A percentile compares a stretch with the other conserved stretches of the same genome.
Conservation (phyloP, 768 basidiomycete species). For the Pleurotus pulmonarius region DNA sequence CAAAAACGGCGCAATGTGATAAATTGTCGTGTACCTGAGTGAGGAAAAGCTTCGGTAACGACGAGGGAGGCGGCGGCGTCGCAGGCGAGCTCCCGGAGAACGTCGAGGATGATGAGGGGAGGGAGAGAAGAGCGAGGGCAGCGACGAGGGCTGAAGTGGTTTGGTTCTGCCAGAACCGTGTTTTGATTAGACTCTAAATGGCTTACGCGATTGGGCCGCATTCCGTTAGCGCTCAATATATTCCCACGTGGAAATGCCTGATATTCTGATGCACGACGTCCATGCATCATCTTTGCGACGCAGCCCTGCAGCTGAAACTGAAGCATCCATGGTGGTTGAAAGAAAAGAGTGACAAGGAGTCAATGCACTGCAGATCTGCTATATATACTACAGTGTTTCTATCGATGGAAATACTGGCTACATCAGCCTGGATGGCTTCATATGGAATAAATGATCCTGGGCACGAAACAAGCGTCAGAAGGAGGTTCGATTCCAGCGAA, state of each 20-base stretch:
- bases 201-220: background rate
- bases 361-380: background rate
- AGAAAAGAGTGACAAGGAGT: background rate
- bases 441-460: too few species aligned
- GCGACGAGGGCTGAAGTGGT: background rate
- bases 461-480: too few species aligned
- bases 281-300: too few species aligned
- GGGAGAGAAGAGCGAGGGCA: background rate
- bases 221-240: background rate
- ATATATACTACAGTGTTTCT: background rate
- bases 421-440: background rate
- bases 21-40: background rate
- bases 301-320: too few species aligned
- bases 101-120: conserved; percentile 6
- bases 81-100: background rate
- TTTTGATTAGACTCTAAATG: conserved; percentile 2
- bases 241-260: conserved; percentile 4
- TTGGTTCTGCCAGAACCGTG: background rate
- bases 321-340: background rate
- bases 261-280: background rate
- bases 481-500: too few species aligned
- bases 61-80: background rate
- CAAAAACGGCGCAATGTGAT: conserved; percentile 5
- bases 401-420: too few species aligned
- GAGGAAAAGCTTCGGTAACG: background rate